Base-by-base conservation (phyloP, 805 yeast genomes). In the Zygoascus biomembranicola region DNA sequence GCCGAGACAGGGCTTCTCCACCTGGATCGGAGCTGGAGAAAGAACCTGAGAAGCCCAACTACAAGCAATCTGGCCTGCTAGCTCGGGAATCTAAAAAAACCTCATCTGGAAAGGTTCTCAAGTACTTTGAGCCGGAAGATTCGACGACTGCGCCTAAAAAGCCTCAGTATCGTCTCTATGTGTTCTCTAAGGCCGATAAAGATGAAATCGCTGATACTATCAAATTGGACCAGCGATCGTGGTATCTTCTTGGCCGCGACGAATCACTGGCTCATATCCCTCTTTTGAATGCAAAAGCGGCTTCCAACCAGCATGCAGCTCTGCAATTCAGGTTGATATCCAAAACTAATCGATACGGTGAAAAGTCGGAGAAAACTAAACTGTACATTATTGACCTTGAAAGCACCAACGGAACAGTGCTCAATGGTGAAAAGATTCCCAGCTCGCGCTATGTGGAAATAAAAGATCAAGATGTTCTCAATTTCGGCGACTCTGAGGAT, bases 291-390 rank as follows among this genome's bases (percentile, higher is more conserved):
- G 68, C 65, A 28, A 35, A 14, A 13, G 62, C 70, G 1, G 71
- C 75, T 50, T 73, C 78, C 0, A 71, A 72, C 61, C 79, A 77
- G 58, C 81, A 77, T 58, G 79, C 80, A 19, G 80, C 68, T 0
- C 65, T 77, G 8, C 81, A 77, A 55, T 77, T 73, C 56, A 62
- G 77, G 9, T 39, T 18, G 8, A 55, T 55, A 19, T n/a, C 35
- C 23, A 47, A 50, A 11, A 44, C 41, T 10, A 54, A 54, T 44
- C 49, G 53, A 47, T 59, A 55, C 45, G 62, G 62, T 18, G 61
- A 58, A 6, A 47, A 44, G 16, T 48, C 32, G n/a, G 35, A 18
- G 9, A 31, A 31, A 37, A 51, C 66, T 26, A 60, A 61, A n/a
- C 73, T 74, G 5, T 77, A 74, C 55, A 52, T 77, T 8, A 73